Evolutionary conservation across 2,329 filamentous ascomycete genomes (phyloP).

Genomic region (Malbranchea cinnamomea): DNA sequence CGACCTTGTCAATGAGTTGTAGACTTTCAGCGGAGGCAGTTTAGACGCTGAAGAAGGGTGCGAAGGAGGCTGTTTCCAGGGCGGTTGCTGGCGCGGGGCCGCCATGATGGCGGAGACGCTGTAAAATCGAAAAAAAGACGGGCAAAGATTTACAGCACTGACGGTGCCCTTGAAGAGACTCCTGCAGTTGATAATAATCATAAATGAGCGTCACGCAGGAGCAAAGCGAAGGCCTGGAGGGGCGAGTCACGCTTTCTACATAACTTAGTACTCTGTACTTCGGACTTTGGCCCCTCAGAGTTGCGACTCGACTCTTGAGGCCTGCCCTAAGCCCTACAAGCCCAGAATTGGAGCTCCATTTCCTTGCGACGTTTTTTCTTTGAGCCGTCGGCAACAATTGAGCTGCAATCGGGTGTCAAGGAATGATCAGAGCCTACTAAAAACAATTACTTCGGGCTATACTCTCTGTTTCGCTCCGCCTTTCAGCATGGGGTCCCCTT

Average conservation of each 20-base stretch:
- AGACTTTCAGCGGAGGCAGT: conserved; percentile 52
- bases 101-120: conserved; percentile 11
- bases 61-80: conserved; percentile 27
- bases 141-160: no score
- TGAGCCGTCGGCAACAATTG: no score
- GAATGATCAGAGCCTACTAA: no score
- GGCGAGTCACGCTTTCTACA: background rate
- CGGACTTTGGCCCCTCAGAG: no score
- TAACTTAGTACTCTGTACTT: background rate
- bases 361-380: no score
- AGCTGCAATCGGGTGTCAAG: no score
- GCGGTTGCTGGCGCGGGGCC: conserved; percentile 28
- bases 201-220: conserved; percentile 5
- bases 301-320: background rate
- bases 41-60: conserved; percentile 17
- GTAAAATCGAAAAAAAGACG: no score
- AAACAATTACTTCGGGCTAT: no score
- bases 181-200: conserved; percentile 3
- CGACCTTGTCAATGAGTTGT: conserved; percentile 63
- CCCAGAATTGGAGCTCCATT: no score
- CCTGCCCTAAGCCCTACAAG: conserved; percentile 5
- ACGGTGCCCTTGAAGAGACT: background rate
- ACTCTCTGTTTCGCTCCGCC: no score
- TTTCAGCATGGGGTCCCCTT: conserved; percentile 47
- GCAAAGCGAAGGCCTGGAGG: background rate